Evolutionary conservation across 345 rosid genomes (phyloP).

Genomic region (Schrenkiella parvula): DNA sequence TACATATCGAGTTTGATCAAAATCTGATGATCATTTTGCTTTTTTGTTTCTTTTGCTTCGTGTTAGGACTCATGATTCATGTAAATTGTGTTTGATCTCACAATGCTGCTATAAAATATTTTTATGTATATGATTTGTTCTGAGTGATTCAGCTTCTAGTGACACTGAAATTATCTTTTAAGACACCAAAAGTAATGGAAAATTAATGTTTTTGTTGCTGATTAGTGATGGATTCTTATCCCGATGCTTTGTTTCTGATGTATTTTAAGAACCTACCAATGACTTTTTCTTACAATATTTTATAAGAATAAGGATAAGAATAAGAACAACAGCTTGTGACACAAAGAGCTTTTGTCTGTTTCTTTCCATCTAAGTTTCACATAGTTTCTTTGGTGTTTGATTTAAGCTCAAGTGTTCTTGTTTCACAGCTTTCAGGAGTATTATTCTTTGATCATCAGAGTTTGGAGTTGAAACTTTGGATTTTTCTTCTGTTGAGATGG

Average conservation of each 20-base stretch:
- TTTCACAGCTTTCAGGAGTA: constrained; percentile 24
- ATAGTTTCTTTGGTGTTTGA: not conserved
- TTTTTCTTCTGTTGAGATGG: constrained; percentile 39
- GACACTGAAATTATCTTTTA: constrained; percentile 7
- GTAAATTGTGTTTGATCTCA: constrained; percentile 14
- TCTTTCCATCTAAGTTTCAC: not conserved
- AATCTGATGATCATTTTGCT: constrained; percentile 8
- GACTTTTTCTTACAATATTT: not conserved
- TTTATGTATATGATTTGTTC: not conserved
- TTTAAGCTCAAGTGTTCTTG: not conserved
- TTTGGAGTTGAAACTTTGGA: constrained; percentile 14
- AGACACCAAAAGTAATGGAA: not conserved
- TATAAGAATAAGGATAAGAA: not conserved
- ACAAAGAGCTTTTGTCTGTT: constrained; percentile 11
- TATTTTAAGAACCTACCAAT: constrained; percentile 6
- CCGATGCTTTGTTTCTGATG: not conserved
- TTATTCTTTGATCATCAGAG: not conserved
- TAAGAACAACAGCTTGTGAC: constrained; percentile 9
- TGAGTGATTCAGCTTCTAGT: constrained; percentile 17
- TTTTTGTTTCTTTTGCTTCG: not conserved
- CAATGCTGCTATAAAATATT: not conserved
- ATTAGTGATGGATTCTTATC: constrained; percentile 13
- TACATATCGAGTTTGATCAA: constrained; percentile 6
- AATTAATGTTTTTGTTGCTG: not conserved
- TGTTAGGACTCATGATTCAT: not conserved